A percentile compares a stretch with the other conserved stretches of the same genome.
These are phyloP conservation scores for Phenoliferia sp. DNA, from an alignment of 1,284 basidiomycete genomes.

Conservation along the genomic window DNA sequence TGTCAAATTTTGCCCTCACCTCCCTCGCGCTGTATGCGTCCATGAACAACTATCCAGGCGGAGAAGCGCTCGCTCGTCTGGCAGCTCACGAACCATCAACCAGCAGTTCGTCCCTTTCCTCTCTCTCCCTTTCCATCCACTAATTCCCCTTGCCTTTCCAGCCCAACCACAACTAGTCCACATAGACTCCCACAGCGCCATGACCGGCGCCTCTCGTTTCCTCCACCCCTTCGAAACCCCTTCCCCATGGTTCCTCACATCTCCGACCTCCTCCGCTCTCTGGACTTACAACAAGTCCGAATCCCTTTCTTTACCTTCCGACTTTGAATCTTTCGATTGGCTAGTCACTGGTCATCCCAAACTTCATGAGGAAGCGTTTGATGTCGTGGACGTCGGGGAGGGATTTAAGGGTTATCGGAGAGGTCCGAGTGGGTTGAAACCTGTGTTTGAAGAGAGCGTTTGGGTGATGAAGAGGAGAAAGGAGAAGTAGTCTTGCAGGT, in stretches of 20 bases:
- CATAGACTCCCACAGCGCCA: constrained; percentile 74
- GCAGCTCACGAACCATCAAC: constrained; percentile 52
- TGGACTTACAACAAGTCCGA: constrained; percentile 15
- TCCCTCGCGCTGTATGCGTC: constrained; percentile 57
- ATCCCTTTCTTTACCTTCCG: neutral
- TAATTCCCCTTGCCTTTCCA: neutral
- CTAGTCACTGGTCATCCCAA: constrained; percentile 8
- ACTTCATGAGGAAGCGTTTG: neutral
- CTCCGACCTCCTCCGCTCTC: neutral
- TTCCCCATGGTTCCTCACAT: constrained; percentile 1
- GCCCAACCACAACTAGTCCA: constrained; percentile 49
- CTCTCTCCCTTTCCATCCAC: neutral
- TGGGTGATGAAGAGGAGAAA: neutral
- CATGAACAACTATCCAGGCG: constrained; percentile 83
- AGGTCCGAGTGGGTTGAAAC: neutral
- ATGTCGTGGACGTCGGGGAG: neutral
- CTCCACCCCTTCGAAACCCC: constrained; percentile 55
- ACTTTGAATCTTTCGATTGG: constrained; percentile 19
- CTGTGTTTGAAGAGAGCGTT: neutral
- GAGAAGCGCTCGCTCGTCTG: constrained; percentile 61
- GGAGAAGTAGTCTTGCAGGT: too few species aligned
- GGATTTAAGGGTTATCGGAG: neutral
- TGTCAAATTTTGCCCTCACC: constrained; percentile 42
- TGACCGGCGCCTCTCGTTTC: constrained; percentile 87
- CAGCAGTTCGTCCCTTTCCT: constrained; percentile 32